phyloP scores from a whole-genome alignment of 306 rosid species.

The Sechiopsis laciniata region DNA sequence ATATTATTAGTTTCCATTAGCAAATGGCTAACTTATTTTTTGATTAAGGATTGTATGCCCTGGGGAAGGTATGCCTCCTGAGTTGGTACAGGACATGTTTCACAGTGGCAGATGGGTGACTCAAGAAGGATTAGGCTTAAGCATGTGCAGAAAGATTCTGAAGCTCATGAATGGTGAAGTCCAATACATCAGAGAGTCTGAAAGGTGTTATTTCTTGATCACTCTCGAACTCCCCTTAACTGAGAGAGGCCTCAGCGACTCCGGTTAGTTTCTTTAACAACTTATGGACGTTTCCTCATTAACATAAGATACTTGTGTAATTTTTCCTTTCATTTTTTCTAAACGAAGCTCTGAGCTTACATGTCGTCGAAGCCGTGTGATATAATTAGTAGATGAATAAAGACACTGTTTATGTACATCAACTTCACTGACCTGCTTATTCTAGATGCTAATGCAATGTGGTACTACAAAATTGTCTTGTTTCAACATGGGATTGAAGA shows the following conservation, averaged over 20 bases:
- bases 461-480: not conserved
- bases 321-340: conserved; percentile 16
- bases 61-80: conserved; percentile 93
- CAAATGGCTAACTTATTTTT: not conserved
- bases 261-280: conserved; percentile 31
- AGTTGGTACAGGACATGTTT: conserved; percentile 89
- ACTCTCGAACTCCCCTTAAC: conserved; percentile 78
- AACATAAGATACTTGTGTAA: conserved; percentile 18
- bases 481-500: not conserved
- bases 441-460: conserved; percentile 15
- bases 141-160: conserved; percentile 88
- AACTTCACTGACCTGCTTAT: conserved; percentile 14
- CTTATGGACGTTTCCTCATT: not conserved
- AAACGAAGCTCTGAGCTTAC: conserved; percentile 17
- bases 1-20: not conserved
- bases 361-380: not conserved
- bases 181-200: conserved; percentile 90
- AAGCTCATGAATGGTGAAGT: conserved; percentile 90
- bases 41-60: conserved; percentile 83
- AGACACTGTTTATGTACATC: conserved; percentile 13
- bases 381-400: conserved; percentile 17
- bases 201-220: conserved; percentile 72
- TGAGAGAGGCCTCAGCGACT: conserved; percentile 31
- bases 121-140: conserved; percentile 85
- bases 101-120: conserved; percentile 70